phyloP scores from a whole-genome alignment of 2,329 filamentous ascomycete genomes.

The Bipolaris victoriae region DNA sequence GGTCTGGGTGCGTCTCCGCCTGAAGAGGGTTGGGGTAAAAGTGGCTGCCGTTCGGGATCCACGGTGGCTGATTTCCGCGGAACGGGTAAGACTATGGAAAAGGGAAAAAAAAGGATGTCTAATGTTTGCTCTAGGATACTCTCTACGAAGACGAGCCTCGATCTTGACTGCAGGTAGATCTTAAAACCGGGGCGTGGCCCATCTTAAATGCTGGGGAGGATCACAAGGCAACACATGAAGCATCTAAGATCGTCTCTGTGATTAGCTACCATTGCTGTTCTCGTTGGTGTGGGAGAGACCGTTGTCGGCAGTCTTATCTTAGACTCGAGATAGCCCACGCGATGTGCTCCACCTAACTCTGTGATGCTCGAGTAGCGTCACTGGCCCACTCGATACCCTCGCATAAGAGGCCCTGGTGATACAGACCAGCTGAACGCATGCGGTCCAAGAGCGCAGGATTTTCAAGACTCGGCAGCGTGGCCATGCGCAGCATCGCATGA shows the following conservation, averaged over 20 bases:
- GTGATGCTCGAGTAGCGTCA: conserved; percentile 11
- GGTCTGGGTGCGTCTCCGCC: conserved; percentile 23
- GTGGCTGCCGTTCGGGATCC: conserved; percentile 35
- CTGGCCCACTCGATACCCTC: conserved; percentile 2
- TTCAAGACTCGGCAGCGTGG: conserved; percentile 10
- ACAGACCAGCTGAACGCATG: neutral
- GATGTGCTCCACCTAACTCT: conserved; percentile 12
- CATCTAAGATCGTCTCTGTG: conserved; percentile 6
- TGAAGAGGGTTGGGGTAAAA: conserved; percentile 26
- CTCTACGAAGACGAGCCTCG: neutral
- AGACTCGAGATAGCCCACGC: conserved; percentile 21
- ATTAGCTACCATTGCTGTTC: conserved; percentile 1
- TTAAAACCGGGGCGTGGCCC: conserved; percentile 8
- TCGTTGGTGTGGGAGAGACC: conserved; percentile 24
- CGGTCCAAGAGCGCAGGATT: neutral
- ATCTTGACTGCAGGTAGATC: neutral
- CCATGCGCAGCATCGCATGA: conserved; percentile 4
- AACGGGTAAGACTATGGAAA: neutral
- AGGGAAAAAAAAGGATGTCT: neutral
- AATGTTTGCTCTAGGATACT: neutral
- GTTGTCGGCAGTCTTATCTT: conserved; percentile 32
- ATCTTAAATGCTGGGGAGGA: conserved; percentile 18
- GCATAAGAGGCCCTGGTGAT: conserved; percentile 12
- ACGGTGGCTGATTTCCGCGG: conserved; percentile 15
- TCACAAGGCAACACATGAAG: conserved; percentile 5